A percentile compares a stretch with the other conserved stretches of the same genome.
phyloP scores from a whole-genome alignment of 1,284 basidiomycete species.

The Kwoniella shivajii region DNA sequence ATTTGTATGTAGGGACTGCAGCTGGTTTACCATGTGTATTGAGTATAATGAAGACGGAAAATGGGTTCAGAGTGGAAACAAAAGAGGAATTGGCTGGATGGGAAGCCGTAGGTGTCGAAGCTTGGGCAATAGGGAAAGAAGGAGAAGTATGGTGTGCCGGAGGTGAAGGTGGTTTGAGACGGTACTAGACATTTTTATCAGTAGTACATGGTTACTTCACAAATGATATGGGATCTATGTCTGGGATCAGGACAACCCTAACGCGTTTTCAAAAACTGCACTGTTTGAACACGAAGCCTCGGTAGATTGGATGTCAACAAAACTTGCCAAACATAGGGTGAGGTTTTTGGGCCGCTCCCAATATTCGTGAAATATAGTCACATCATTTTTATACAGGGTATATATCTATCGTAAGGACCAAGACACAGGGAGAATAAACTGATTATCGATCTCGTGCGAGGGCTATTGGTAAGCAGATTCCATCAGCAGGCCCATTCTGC shows the following conservation, averaged over 20 bases:
- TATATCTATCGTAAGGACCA: constrained; percentile 6
- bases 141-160: constrained; percentile 47
- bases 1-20: constrained; percentile 46
- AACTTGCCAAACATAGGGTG: too few species aligned
- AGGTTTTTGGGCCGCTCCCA: too few species aligned
- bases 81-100: constrained; percentile 52
- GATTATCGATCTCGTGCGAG: constrained; percentile 22
- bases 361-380: too few species aligned
- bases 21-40: constrained; percentile 49
- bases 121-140: constrained; percentile 34
- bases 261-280: too few species aligned
- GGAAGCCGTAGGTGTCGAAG: constrained; percentile 49
- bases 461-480: too few species aligned
- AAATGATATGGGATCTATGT: too few species aligned
- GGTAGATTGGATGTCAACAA: too few species aligned
- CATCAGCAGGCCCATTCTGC: background rate
- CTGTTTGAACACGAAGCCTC: too few species aligned
- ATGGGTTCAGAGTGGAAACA: constrained; percentile 15
- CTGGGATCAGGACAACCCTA: too few species aligned
- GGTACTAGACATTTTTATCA: constrained; percentile 26
- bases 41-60: constrained; percentile 8
- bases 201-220: background rate
- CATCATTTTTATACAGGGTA: constrained; percentile 8
- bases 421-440: background rate
- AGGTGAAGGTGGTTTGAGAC: constrained; percentile 40